Evolutionary conservation across 1,139 yeast genomes (phyloP).

Genomic region (Yamadazyma friedrichii): DNA sequence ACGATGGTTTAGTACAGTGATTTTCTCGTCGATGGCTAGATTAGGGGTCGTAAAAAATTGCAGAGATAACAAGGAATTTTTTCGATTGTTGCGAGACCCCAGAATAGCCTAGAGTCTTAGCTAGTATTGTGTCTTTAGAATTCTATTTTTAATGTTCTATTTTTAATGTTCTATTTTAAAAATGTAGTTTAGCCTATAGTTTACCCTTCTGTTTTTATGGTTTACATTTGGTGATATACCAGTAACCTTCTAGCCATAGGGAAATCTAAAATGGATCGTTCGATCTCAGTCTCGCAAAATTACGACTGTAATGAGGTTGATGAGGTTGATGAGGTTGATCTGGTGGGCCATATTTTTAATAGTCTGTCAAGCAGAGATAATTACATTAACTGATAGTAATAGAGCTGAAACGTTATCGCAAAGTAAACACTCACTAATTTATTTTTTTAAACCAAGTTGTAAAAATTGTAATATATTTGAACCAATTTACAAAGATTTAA

Average conservation of each 20-base stretch:
- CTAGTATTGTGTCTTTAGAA: too few species aligned
- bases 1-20: too few species aligned
- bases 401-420: slow-evolving; percentile 9
- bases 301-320: background rate
- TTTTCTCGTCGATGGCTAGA: too few species aligned
- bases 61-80: too few species aligned
- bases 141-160: too few species aligned
- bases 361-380: slow-evolving; percentile 6
- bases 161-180: too few species aligned
- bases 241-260: too few species aligned
- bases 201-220: too few species aligned
- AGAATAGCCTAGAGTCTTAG: too few species aligned
- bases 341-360: background rate
- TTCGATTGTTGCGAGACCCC: too few species aligned
- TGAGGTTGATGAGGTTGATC: background rate
- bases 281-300: background rate
- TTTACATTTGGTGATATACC: background rate
- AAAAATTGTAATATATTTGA: slow-evolving; percentile 34
- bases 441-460: slow-evolving; percentile 41
- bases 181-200: too few species aligned
- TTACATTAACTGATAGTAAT: slow-evolving; percentile 11
- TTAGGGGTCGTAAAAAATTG: too few species aligned
- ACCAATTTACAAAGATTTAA: slow-evolving; percentile 36
- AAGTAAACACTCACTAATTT: slow-evolving; percentile 37
- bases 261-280: background rate